phyloP scores from a whole-genome alignment of 495 filamentous ascomycete genomes.

The Xylaria intraflava region DNA sequence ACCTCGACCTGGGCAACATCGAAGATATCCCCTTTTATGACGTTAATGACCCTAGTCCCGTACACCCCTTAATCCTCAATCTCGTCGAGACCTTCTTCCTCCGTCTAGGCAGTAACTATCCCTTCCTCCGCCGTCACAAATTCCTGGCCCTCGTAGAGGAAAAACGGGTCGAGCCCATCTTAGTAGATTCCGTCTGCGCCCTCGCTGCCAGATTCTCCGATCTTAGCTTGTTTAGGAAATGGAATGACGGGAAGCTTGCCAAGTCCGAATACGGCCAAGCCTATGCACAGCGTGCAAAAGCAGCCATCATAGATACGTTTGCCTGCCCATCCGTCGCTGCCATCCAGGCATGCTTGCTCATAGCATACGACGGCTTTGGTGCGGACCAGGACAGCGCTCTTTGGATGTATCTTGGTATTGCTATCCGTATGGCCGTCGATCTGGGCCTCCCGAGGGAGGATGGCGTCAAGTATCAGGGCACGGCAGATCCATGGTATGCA shows the following conservation, averaged over 20 bases:
- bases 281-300: slow-evolving; percentile 72
- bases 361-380: slow-evolving; percentile 83
- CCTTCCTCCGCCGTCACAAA: slow-evolving; percentile 63
- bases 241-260: slow-evolving; percentile 46
- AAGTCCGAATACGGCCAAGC: slow-evolving; percentile 61
- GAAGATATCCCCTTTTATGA: slow-evolving; percentile 77
- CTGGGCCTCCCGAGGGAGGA: slow-evolving; percentile 73
- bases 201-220: slow-evolving; percentile 75
- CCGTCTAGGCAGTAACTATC: slow-evolving; percentile 75
- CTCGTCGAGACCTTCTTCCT: slow-evolving; percentile 71
- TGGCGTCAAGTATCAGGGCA: slow-evolving; percentile 64
- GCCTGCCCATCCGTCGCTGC: slow-evolving; percentile 71
- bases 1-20: slow-evolving; percentile 45
- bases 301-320: slow-evolving; percentile 66
- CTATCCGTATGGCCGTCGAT: slow-evolving; percentile 81
- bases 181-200: slow-evolving; percentile 81
- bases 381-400: slow-evolving; percentile 78
- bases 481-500: slow-evolving; percentile 43
- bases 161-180: slow-evolving; percentile 72
- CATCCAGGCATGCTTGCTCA: slow-evolving; percentile 70
- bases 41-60: slow-evolving; percentile 56
- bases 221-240: slow-evolving; percentile 53
- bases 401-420: slow-evolving; percentile 84
- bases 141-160: slow-evolving; percentile 66
- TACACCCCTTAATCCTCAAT: slow-evolving; percentile 64